Evolutionary conservation across 2,329 filamentous ascomycete genomes (phyloP).

Genomic region (Xylaria sp.): DNA sequence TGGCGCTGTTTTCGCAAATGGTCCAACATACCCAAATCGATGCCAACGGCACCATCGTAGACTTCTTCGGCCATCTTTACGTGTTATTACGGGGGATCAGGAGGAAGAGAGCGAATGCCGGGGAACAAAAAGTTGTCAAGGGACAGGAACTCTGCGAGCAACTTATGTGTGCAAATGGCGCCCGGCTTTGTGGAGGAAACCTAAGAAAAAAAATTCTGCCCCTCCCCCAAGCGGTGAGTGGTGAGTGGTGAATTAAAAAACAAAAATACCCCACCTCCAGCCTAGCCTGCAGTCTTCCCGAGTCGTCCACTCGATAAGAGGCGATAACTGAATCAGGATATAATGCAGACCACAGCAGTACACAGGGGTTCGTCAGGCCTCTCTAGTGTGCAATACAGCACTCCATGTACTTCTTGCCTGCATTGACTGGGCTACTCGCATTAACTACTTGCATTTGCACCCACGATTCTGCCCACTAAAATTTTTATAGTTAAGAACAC

Average conservation of each 20-base stretch:
- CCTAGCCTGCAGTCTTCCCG: slow-evolving; percentile 11
- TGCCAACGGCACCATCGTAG: slow-evolving; percentile 99
- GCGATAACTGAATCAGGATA: slow-evolving; percentile 35
- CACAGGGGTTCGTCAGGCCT: too few species aligned
- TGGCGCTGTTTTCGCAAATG: background rate
- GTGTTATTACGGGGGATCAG: slow-evolving; percentile 36
- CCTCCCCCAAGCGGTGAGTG: slow-evolving; percentile 39
- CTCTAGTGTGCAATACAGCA: too few species aligned
- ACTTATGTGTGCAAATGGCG: slow-evolving; percentile 42
- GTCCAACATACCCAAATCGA: slow-evolving; percentile 88
- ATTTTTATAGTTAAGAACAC: slow-evolving; percentile 5
- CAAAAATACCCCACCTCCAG: slow-evolving; percentile 35
- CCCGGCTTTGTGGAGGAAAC: slow-evolving; percentile 40
- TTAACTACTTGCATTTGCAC: background rate
- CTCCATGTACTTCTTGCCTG: too few species aligned
- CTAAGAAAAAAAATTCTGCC: slow-evolving; percentile 44
- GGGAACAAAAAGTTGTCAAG: slow-evolving; percentile 38
- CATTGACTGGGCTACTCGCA: too few species aligned
- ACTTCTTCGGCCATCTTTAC: slow-evolving; percentile 90
- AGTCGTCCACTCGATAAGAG: slow-evolving; percentile 33
- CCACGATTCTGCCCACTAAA: slow-evolving; percentile 9
- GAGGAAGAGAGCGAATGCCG: slow-evolving; percentile 37
- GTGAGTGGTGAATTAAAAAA: slow-evolving; percentile 34
- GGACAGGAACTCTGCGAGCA: slow-evolving; percentile 35
- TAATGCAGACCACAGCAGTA: background rate